A percentile compares a stretch with the other conserved stretches of the same genome.
phyloP scores from a whole-genome alignment of 164 flowering plant species.

The Vitis cinerea region DNA sequence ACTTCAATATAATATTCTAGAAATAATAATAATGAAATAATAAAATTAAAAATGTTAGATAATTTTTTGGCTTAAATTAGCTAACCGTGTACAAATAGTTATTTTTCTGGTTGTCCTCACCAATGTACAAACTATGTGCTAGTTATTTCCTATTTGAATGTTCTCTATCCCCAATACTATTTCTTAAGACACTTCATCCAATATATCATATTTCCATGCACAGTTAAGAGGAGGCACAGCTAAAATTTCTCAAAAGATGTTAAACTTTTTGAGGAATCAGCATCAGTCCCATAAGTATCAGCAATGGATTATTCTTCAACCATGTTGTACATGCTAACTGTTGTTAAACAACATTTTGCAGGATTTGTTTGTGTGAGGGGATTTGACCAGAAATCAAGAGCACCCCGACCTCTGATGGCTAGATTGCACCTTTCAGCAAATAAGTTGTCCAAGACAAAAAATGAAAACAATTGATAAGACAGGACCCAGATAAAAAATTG shows the following conservation, averaged over 20 bases:
- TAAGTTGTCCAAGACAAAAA: constrained; percentile 33
- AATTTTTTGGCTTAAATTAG: no score
- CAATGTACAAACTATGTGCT: no score
- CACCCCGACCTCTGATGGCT: constrained; percentile 71
- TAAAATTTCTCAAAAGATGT: not conserved
- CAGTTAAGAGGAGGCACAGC: not conserved
- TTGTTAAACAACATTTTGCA: constrained; percentile 31
- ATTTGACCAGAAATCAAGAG: constrained; percentile 67
- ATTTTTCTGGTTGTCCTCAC: no score
- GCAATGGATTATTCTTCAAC: not conserved
- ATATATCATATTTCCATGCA: no score
- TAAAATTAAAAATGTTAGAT: no score
- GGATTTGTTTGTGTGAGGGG: constrained; percentile 96
- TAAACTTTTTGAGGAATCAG: not conserved
- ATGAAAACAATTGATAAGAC: constrained; percentile 9
- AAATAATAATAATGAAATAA: no score
- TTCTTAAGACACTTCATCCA: no score
- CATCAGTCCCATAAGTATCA: not conserved
- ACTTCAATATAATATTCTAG: no score
- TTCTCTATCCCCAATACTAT: no score
- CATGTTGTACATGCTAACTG: not conserved
- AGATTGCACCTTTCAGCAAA: constrained; percentile 79
- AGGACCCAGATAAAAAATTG: constrained; percentile 6
- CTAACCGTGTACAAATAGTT: no score
- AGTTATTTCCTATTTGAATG: no score